Evolutionary conservation across 495 filamentous ascomycete genomes (phyloP), one percentile per base, ranked within the genome.

Genomic region (Xylaria cubensis): DNA sequence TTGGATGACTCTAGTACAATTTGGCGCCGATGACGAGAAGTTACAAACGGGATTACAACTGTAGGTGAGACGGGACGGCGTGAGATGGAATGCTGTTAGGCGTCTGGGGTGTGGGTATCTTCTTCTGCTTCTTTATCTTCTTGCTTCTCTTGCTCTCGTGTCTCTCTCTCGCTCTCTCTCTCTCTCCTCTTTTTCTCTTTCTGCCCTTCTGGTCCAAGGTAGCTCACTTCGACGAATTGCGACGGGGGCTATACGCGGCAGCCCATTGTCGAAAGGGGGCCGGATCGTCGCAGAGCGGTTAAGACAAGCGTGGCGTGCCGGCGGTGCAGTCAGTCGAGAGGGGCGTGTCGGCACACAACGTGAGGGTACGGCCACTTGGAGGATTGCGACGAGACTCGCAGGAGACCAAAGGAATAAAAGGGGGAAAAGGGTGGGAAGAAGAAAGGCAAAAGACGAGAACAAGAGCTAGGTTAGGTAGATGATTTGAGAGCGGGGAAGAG

Each of bases 161-260:
- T 15, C 36, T 64, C 48, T 51, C 2, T 34, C 56, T 69, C 32
- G 44, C 29, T 48, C 42, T 29, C 10, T 13, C 34, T n/a, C 1
- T 62, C 32, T 69, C 5, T 69, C 36, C 34, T 12, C 3, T 62
- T n/a, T 73, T 69, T 34, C 44, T 69, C 72, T 73, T 66, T 67
- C 67, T 74, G 62, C 32, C 65, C 67, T 70, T 71, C 62, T 65
- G 56, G 66, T 53, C 72, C 58, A 42, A 41, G 48, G 59, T 32
- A 73, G 58, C 46, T 51, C 51, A 50, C 70, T 67, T 63, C 71
- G 71, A 73, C 71, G 63, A 36, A 42, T 72, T 76, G 74, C 77
- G 75, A 79, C 77, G 73, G 73, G 42, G 70, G 74, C 70, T 78
- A 79, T 76, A 74, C 71, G 77, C 73, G 73, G 74, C 42, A 68